Evolutionary conservation across 257 asterid genomes (phyloP), one percentile per base, ranked within the genome.

Genomic region (Jaltomata sinuosa): DNA sequence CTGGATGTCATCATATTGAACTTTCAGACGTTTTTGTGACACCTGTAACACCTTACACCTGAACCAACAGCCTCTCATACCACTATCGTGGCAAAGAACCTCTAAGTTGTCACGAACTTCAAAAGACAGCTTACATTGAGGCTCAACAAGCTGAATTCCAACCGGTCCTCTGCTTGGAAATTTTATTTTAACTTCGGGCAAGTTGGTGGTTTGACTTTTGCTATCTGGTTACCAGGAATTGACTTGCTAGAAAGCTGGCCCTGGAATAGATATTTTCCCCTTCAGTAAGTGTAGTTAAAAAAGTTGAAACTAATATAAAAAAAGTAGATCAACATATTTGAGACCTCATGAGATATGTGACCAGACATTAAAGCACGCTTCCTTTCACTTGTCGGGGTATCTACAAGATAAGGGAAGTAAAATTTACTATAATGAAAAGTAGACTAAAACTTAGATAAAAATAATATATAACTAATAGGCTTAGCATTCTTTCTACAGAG

Each of bases 51-150:
- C 82, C 87, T 88, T 94, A 83, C 94, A 88, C 85, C 89, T 89
- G 80, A 32, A 64, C 79, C 84, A 71, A 74, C 88, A 89, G 42
- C 95, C 97, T 32, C 90, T 78, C 82, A 90, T 68, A 74, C 95
- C 91, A 10, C 93, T 91, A 36, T 94, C 94, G 87, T 88, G 89
- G 65, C n/a, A n/a, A n/a, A n/a, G n/a, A n/a, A n/a, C n/a, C n/a
- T n/a, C n/a, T n/a, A n/a, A n/a, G n/a, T n/a, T n/a, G n/a, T n/a
- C n/a, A n/a, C n/a, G n/a, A n/a, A n/a, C n/a, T 27, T 22, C 78
- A 49, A 79, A 38, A 11, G 52, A 49, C 14, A 2, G 50, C 57
- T 80, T 31, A 82, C 9, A 47, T 81, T 22, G 83, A 59, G 84
- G 42, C 67, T 68, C 62, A 59, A 80, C 74, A 62, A 79, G 74